Conservation (phyloP, 116 monocot genomes). For the Dioscorea cayenensis region DNA sequence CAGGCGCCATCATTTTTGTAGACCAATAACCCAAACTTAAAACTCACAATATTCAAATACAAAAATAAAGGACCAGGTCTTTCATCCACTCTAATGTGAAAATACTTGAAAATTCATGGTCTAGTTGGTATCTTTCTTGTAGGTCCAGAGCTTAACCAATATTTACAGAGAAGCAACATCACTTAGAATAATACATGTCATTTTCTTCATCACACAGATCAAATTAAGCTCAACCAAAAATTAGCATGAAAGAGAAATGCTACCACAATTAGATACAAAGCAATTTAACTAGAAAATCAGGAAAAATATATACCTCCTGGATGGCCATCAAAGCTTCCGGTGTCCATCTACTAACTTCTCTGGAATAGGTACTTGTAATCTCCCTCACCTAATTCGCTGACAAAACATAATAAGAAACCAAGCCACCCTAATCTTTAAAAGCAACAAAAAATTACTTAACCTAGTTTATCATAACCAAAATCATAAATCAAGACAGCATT, state of each 20-base stretch:
- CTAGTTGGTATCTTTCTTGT: too few species aligned
- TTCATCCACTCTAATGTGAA: too few species aligned
- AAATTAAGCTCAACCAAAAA: too few species aligned
- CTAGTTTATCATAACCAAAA: background rate
- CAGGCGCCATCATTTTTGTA: too few species aligned
- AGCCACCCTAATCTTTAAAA: background rate
- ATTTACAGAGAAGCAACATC: background rate
- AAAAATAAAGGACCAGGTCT: too few species aligned
- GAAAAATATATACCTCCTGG: conserved; percentile 53
- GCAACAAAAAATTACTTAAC: background rate
- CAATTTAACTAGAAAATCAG: background rate
- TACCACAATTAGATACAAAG: too few species aligned
- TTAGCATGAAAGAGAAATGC: too few species aligned
- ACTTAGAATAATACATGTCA: background rate
- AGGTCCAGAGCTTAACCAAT: too few species aligned
- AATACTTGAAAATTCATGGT: too few species aligned
- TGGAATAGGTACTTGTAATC: conserved; percentile 29
- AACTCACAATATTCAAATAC: too few species aligned
- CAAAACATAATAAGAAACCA: background rate
- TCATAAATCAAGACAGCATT: too few species aligned
- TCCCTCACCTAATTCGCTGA: conserved; percentile 43
- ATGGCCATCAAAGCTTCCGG: conserved; percentile 54
- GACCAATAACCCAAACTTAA: too few species aligned
- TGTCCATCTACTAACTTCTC: conserved; percentile 52
- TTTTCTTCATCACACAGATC: background rate